phyloP scores from a whole-genome alignment of 2,329 filamentous ascomycete species.

The Tolypocladium nubicola region DNA sequence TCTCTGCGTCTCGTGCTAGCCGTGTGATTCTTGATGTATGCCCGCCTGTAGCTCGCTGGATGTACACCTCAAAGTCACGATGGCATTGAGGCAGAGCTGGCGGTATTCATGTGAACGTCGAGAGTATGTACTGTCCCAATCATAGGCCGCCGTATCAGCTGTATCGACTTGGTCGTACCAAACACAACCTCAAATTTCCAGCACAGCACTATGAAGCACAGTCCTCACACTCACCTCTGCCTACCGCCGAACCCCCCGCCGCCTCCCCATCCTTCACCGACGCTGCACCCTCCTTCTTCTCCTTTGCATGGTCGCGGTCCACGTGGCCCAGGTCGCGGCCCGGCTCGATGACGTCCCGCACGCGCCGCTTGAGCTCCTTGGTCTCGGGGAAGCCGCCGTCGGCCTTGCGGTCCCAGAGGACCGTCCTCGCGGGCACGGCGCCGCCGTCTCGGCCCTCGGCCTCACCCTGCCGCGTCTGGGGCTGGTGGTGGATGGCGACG shows the following conservation, averaged over 20 bases:
- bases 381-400: constrained; percentile 92
- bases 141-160: too few relatives aligned
- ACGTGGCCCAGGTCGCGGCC: constrained; percentile 71
- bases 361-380: constrained; percentile 77
- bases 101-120: background rate
- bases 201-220: constrained; percentile 5
- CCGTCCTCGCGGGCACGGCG: constrained; percentile 16
- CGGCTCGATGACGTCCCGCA: constrained; percentile 76
- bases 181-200: background rate
- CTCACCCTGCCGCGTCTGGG: background rate
- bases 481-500: constrained; percentile 45
- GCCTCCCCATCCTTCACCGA: constrained; percentile 1
- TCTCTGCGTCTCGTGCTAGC: background rate
- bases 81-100: background rate
- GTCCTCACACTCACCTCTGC: constrained; percentile 12
- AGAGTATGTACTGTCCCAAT: background rate
- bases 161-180: background rate
- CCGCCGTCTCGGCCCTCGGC: background rate
- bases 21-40: background rate
- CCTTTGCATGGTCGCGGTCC: constrained; percentile 38
- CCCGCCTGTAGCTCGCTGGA: background rate
- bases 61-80: background rate
- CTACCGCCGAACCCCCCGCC: background rate
- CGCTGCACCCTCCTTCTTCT: constrained; percentile 1
- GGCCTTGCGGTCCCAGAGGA: constrained; percentile 79